phyloP scores from a whole-genome alignment of 2,329 filamentous ascomycete genomes.

The Trichophyton simii region DNA sequence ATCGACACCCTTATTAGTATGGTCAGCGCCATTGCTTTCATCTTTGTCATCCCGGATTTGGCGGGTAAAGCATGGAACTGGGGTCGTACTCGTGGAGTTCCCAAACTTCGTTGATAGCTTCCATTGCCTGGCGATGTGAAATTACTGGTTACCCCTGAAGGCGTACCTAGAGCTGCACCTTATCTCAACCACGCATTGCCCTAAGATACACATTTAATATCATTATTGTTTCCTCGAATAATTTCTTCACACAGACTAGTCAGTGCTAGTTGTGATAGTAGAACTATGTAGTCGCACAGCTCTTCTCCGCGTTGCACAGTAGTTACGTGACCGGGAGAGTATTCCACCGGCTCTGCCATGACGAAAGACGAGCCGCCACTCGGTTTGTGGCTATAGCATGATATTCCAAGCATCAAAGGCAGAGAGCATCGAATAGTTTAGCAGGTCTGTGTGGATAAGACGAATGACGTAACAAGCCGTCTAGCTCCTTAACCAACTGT shows the following conservation, averaged over 20 bases:
- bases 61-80: slow-evolving; percentile 45
- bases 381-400: slow-evolving; percentile 1
- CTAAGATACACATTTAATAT: not conserved
- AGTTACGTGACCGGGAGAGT: not conserved
- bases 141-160: not conserved
- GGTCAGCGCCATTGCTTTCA: slow-evolving; percentile 41
- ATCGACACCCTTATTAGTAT: slow-evolving; percentile 44
- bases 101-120: slow-evolving; percentile 6
- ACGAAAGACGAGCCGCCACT: slow-evolving; percentile 9
- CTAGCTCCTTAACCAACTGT: not conserved
- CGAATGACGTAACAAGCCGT: not conserved
- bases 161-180: no score
- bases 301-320: slow-evolving; percentile 1
- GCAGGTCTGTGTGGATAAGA: not conserved
- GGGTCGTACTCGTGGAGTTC: slow-evolving; percentile 43
- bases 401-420: not conserved
- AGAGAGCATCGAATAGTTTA: no score
- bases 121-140: not conserved
- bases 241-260: not conserved
- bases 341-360: slow-evolving; percentile 9
- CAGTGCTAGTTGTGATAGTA: not conserved
- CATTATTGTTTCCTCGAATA: not conserved
- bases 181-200: not conserved
- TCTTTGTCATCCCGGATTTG: slow-evolving; percentile 47
- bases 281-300: slow-evolving; percentile 10